Conservation (phyloP, 2,329 filamentous ascomycete species). For the Aureobasidium sp. region DNA sequence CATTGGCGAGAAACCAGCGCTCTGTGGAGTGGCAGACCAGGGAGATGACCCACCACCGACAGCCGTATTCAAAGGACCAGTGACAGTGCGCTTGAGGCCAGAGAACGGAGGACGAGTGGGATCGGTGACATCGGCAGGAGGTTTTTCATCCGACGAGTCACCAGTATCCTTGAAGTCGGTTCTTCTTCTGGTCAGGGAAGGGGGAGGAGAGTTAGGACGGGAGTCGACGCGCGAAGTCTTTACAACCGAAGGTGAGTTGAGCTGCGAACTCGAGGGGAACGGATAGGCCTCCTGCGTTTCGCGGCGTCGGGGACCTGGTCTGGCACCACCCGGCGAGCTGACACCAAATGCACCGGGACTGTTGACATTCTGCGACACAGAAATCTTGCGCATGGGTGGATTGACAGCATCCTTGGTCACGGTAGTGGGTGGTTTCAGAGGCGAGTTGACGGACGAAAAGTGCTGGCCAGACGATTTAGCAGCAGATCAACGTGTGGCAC, state of each 20-base stretch:
- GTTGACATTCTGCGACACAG: constrained; percentile 60
- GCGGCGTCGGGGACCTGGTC: constrained; percentile 70
- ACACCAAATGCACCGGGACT: constrained; percentile 57
- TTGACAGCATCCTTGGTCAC: constrained; percentile 53
- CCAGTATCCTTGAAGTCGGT: constrained; percentile 51
- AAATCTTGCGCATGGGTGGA: constrained; percentile 68
- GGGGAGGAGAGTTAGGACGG: constrained; percentile 51
- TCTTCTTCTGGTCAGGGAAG: constrained; percentile 51
- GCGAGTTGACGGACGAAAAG: constrained; percentile 88
- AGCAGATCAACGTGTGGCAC: neutral
- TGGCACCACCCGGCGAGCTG: constrained; percentile 63
- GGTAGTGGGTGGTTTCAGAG: constrained; percentile 71
- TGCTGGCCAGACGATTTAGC: constrained; percentile 44
- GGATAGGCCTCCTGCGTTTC: constrained; percentile 69
- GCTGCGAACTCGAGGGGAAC: constrained; percentile 34
- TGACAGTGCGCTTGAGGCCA: constrained; percentile 48
- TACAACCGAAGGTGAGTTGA: constrained; percentile 42
- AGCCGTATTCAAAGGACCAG: constrained; percentile 45
- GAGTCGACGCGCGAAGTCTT: constrained; percentile 52
- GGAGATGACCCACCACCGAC: constrained; percentile 44
- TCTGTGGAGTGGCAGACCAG: constrained; percentile 52
- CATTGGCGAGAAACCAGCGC: constrained; percentile 60
- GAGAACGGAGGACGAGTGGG: constrained; percentile 37
- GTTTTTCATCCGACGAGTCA: constrained; percentile 26
- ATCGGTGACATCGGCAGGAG: constrained; percentile 31